Percentiles rank a stretch among this genome's conserved stretches.
phyloP scores from a whole-genome alignment of 257 asterid genomes.

The Petunia axillaris region DNA sequence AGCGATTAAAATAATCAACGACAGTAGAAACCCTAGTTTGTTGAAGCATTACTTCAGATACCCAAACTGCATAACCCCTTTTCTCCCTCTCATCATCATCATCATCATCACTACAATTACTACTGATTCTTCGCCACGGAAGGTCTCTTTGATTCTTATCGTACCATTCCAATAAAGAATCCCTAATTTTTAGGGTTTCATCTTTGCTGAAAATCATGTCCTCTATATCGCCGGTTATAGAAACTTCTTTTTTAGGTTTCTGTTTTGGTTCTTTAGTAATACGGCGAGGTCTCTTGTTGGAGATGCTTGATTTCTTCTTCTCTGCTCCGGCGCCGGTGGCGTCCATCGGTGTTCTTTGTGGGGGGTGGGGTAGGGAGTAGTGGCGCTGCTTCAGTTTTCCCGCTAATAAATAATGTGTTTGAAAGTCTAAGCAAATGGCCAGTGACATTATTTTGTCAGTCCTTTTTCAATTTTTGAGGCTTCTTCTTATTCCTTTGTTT shows the following conservation, averaged over 20 bases:
- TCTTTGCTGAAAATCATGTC: conserved; percentile 59
- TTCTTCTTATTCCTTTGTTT: too few relatives aligned
- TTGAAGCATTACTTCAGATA: conserved; percentile 98
- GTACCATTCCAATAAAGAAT: conserved; percentile 78
- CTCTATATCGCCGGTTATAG: conserved; percentile 62
- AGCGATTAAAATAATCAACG: conserved; percentile 75
- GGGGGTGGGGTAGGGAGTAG: conserved; percentile 34
- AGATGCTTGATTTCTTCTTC: neutral
- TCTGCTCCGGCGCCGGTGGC: conserved; percentile 12
- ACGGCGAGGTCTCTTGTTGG: conserved; percentile 42
- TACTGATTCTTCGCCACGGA: conserved; percentile 88
- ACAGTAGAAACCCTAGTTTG: conserved; percentile 98
- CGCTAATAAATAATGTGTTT: conserved; percentile 48
- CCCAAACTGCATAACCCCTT: conserved; percentile 96
- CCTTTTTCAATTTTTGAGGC: too few relatives aligned
- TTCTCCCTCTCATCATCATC: conserved; percentile 44
- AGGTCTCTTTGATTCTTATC: conserved; percentile 74
- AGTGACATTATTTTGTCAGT: neutral
- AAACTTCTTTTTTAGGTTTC: conserved; percentile 23
- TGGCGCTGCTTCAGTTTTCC: conserved; percentile 43
- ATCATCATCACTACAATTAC: conserved; percentile 21
- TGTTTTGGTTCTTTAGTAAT: conserved; percentile 24
- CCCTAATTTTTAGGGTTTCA: conserved; percentile 67
- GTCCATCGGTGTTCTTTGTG: conserved; percentile 31
- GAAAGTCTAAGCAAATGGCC: conserved; percentile 32